phyloP scores from a whole-genome alignment of 306 rosid genomes.

The Begonia peltatifolia region DNA sequence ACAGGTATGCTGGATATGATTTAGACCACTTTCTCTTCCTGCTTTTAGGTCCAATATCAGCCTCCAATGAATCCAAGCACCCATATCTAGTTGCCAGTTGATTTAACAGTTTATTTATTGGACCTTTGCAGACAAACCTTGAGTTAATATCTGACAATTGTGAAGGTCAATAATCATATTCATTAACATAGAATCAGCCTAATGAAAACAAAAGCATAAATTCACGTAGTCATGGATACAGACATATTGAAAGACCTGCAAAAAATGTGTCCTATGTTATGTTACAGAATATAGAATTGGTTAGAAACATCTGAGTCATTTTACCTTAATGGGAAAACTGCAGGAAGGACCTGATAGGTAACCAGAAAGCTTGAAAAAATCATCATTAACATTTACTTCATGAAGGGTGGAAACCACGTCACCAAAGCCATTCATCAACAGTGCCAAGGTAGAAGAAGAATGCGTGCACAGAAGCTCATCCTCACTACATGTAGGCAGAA shows the following conservation, averaged over 20 bases:
- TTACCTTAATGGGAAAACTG: constrained; percentile 45
- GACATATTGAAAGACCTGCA: constrained; percentile 82
- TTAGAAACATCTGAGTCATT: constrained; percentile 9
- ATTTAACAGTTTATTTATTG: constrained; percentile 75
- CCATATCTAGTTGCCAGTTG: constrained; percentile 54
- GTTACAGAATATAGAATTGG: constrained; percentile 2
- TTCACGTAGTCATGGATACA: constrained; percentile 65
- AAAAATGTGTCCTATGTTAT: constrained; percentile 6
- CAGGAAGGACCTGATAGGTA: constrained; percentile 52
- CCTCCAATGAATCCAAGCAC: constrained; percentile 25
- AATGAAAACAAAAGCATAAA: constrained; percentile 16
- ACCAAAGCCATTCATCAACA: constrained; percentile 62
- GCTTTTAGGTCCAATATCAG: constrained; percentile 21
- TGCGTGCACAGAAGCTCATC: constrained; percentile 54
- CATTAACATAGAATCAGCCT: constrained; percentile 12
- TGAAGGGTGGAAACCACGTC: constrained; percentile 42
- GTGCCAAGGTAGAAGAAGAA: constrained; percentile 52
- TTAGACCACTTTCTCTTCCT: constrained; percentile 65
- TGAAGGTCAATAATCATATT: constrained; percentile 35
- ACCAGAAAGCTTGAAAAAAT: constrained; percentile 58
- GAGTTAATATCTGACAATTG: constrained; percentile 69
- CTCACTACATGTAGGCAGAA: constrained; percentile 35
- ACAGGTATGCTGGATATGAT: constrained; percentile 46
- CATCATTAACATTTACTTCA: constrained; percentile 36
- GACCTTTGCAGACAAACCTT: constrained; percentile 70